A percentile compares a stretch with the other conserved stretches of the same genome.
phyloP scores from a whole-genome alignment of 2,329 filamentous ascomycete species.

The Stagonosporopsis tanaceti region DNA sequence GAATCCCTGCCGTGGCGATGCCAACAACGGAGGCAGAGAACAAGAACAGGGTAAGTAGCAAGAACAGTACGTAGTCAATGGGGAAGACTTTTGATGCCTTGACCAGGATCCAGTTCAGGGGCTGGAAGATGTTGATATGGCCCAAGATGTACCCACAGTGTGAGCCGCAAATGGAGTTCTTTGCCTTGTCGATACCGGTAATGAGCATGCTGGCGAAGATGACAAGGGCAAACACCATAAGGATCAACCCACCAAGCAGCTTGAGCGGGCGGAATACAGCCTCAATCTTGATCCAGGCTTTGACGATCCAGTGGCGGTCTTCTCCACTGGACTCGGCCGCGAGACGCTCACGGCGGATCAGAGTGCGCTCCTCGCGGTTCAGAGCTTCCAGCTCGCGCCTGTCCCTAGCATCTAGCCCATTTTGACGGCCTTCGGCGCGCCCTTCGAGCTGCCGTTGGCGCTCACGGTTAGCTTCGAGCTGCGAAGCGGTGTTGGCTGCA shows the following conservation, averaged over 20 bases:
- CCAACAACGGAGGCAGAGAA: slow-evolving; percentile 89
- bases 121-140: slow-evolving; percentile 90
- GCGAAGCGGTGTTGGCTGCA: slow-evolving; percentile 77
- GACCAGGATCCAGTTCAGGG: slow-evolving; percentile 88
- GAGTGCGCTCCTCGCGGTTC: slow-evolving; percentile 87
- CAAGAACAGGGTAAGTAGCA: slow-evolving; percentile 82
- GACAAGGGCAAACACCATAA: slow-evolving; percentile 76
- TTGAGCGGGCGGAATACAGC: slow-evolving; percentile 88
- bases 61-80: slow-evolving; percentile 89
- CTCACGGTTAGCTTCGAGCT: slow-evolving; percentile 87
- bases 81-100: slow-evolving; percentile 85
- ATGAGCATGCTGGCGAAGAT: slow-evolving; percentile 94
- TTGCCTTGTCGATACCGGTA: slow-evolving; percentile 94
- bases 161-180: slow-evolving; percentile 90
- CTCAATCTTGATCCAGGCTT: slow-evolving; percentile 79
- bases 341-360: slow-evolving; percentile 87
- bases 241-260: slow-evolving; percentile 80
- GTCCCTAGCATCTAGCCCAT: slow-evolving; percentile 82
- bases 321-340: slow-evolving; percentile 83
- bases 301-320: slow-evolving; percentile 76
- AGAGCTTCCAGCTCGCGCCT: slow-evolving; percentile 87
- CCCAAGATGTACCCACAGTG: slow-evolving; percentile 92
- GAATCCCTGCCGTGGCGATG: slow-evolving; percentile 85
- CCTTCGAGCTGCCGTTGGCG: slow-evolving; percentile 90
- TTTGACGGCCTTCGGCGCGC: slow-evolving; percentile 78